A percentile compares a stretch with the other conserved stretches of the same genome.
Conservation (phyloP, 2,329 filamentous ascomycete species). For the Penicillium sclerotigenum region DNA sequence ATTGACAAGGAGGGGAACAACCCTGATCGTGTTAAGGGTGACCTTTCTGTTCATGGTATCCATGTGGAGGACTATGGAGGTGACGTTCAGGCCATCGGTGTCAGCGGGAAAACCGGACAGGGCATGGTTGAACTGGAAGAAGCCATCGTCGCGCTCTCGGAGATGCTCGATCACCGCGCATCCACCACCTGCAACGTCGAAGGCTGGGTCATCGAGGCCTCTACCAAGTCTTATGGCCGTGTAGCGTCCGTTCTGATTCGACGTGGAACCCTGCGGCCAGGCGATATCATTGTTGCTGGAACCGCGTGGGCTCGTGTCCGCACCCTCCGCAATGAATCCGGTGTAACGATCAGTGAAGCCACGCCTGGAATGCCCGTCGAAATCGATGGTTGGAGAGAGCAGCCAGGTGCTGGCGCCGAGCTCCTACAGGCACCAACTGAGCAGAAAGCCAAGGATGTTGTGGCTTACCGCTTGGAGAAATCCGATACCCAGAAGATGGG, state of each 20-base stretch:
- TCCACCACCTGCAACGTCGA: slow-evolving; percentile 74
- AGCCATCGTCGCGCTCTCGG: slow-evolving; percentile 77
- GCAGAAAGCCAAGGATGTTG: slow-evolving; percentile 71
- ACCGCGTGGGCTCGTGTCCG: slow-evolving; percentile 85
- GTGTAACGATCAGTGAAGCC: slow-evolving; percentile 67
- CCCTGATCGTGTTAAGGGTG: slow-evolving; percentile 79
- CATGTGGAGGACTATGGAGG: slow-evolving; percentile 94
- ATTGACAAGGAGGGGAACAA: slow-evolving; percentile 83
- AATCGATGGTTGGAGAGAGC: slow-evolving; percentile 89
- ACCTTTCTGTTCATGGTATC: slow-evolving; percentile 77
- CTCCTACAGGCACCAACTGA: slow-evolving; percentile 80
- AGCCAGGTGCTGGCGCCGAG: slow-evolving; percentile 80
- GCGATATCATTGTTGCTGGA: slow-evolving; percentile 83
- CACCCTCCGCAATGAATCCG: slow-evolving; percentile 78
- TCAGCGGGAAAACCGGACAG: slow-evolving; percentile 89
- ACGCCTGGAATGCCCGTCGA: slow-evolving; percentile 87
- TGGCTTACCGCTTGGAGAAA: slow-evolving; percentile 71
- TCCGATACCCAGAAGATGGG: slow-evolving; percentile 64
- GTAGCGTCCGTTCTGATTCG: slow-evolving; percentile 86
- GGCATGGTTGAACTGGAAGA: slow-evolving; percentile 93
- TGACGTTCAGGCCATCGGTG: slow-evolving; percentile 85
- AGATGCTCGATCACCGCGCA: slow-evolving; percentile 86
- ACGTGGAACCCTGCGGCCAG: slow-evolving; percentile 75
- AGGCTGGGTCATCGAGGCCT: slow-evolving; percentile 91
- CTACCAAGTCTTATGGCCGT: slow-evolving; percentile 78